phyloP scores from a whole-genome alignment of 257 asterid species.

The Vinca minor region DNA sequence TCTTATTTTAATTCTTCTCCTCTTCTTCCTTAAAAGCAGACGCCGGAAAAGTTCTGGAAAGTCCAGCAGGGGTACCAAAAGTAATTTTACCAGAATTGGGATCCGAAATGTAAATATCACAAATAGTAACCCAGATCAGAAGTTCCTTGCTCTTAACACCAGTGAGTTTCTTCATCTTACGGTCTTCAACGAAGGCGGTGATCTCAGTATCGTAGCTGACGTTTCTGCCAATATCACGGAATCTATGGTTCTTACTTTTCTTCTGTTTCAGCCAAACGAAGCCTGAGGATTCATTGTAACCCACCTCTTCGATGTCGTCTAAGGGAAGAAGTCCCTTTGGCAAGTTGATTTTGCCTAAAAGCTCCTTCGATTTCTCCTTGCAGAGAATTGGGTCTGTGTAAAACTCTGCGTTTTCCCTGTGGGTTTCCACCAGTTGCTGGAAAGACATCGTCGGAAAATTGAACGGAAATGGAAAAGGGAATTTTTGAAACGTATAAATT shows the following conservation, averaged over 20 bases:
- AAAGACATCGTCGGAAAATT: constrained; percentile 10
- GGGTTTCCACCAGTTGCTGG: constrained; percentile 18
- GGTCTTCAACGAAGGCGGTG: constrained; percentile 24
- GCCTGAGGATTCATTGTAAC: constrained; percentile 15
- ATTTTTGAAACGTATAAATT: not conserved
- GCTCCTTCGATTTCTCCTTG: constrained; percentile 18
- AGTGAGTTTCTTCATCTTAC: constrained; percentile 20
- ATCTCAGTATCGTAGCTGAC: constrained; percentile 22
- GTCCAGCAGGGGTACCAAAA: constrained; percentile 16
- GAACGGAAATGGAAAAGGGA: not conserved
- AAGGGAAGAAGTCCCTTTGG: constrained; percentile 23
- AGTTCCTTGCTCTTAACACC: constrained; percentile 25
- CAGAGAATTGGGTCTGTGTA: constrained; percentile 21
- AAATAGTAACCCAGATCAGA: constrained; percentile 19
- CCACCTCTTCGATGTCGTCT: constrained; percentile 16
- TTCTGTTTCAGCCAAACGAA: constrained; percentile 25
- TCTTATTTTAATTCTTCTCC: not conserved
- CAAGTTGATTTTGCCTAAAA: constrained; percentile 16
- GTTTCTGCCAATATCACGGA: constrained; percentile 9
- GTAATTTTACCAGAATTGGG: constrained; percentile 15
- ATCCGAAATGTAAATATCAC: constrained; percentile 18
- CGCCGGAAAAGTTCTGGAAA: constrained; percentile 20
- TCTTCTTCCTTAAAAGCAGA: constrained; percentile 21
- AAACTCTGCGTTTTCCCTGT: constrained; percentile 18
- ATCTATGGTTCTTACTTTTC: constrained; percentile 13